Evolutionary conservation across 371 early-diverging fungal genomes (phyloP).

Genomic region (Syncephalastrum racemosum): DNA sequence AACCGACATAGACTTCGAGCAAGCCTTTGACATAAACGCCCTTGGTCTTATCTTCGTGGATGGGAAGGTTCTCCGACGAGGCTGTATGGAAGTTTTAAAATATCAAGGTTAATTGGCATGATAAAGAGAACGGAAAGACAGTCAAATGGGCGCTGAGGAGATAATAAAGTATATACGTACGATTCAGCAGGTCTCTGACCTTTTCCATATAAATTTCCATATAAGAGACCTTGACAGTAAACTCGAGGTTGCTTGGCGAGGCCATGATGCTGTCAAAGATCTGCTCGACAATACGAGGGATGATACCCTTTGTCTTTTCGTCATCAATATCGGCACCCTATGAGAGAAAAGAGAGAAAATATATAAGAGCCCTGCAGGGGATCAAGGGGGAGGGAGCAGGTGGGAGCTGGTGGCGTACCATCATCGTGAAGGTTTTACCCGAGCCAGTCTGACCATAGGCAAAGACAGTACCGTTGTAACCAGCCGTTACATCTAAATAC

Average conservation of each 20-base stretch:
- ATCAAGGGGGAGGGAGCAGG: not conserved
- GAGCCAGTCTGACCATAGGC: constrained; percentile 97
- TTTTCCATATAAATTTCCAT: constrained; percentile 99
- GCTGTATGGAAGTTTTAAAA: constrained; percentile 40
- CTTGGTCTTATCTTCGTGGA: constrained; percentile 91
- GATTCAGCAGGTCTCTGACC: constrained; percentile 92
- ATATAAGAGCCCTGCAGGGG: constrained; percentile 1
- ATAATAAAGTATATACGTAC: constrained; percentile 37
- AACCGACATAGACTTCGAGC: constrained; percentile 89
- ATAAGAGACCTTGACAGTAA: constrained; percentile 89
- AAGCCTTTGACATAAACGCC: constrained; percentile 97
- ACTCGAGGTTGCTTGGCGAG: constrained; percentile 83
- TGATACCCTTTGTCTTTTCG: constrained; percentile 86
- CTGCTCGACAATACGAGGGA: constrained; percentile 88
- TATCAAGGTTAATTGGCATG: not conserved
- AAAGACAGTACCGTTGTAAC: constrained; percentile 96
- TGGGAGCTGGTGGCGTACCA: constrained; percentile 54
- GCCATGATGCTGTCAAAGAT: constrained; percentile 84
- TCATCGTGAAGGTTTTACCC: constrained; percentile 99
- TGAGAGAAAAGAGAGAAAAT: constrained; percentile 41
- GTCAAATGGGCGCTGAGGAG: too few species aligned
- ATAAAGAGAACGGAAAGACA: not conserved
- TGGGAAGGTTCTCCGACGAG: constrained; percentile 83
- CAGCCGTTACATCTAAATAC: constrained; percentile 61
- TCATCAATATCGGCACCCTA: constrained; percentile 92